Conservation (phyloP, 345 rosid genomes). For the Trapa bicornis region DNA sequence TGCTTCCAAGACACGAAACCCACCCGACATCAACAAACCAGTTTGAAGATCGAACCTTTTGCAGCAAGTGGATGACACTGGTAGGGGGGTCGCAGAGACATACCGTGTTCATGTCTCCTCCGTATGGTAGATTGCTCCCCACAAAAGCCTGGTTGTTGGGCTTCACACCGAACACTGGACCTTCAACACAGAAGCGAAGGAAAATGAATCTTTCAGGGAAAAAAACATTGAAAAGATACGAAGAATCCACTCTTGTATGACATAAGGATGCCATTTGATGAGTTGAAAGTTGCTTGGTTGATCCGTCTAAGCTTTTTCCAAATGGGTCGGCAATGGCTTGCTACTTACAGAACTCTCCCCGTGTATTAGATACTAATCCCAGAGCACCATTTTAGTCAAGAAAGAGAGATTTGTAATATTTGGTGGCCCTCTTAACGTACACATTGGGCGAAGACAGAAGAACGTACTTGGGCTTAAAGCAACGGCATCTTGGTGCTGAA, state of each 20-base stretch:
- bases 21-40: background rate
- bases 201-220: background rate
- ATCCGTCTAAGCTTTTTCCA: background rate
- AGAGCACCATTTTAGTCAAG: background rate
- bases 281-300: background rate
- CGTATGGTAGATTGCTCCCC: conserved; percentile 39
- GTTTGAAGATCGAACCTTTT: background rate
- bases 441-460: background rate
- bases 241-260: no score
- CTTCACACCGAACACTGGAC: conserved; percentile 44
- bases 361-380: background rate
- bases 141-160: conserved; percentile 45
- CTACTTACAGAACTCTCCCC: conserved; percentile 2
- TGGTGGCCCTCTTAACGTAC: background rate
- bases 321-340: background rate
- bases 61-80: background rate
- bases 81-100: background rate
- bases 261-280: background rate
- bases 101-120: conserved; percentile 62
- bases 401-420: background rate
- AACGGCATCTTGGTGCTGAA: conserved; percentile 56
- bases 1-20: background rate
- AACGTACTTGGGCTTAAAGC: conserved; percentile 68
- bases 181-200: conserved; percentile 14
- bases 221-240: no score